Evolutionary conservation across 1,284 basidiomycete genomes (phyloP).

Genomic region (Sanghuangporus sanghuang): DNA sequence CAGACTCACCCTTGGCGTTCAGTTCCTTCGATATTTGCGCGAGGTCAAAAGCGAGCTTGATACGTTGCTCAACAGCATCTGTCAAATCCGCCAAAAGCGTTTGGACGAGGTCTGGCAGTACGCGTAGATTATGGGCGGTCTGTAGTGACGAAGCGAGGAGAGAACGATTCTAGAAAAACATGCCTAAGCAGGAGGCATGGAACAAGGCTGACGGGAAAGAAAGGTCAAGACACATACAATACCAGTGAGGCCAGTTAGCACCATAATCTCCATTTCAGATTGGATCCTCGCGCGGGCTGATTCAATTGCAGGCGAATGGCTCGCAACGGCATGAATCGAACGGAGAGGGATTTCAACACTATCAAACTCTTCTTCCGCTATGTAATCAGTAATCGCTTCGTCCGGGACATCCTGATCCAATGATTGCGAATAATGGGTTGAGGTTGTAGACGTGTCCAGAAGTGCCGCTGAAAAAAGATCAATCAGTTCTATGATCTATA

Average conservation of each 20-base stretch:
- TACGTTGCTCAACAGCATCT: conserved; percentile 77
- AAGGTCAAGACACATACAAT: conserved; percentile 39
- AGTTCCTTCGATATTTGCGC: conserved; percentile 82
- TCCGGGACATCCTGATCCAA: background rate
- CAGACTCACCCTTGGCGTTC: conserved; percentile 64
- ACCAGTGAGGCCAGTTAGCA: conserved; percentile 68
- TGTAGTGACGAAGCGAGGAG: conserved; percentile 88
- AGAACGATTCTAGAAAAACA: conserved; percentile 84
- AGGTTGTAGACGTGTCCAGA: conserved; percentile 3
- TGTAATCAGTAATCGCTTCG: background rate
- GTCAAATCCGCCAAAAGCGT: conserved; percentile 78
- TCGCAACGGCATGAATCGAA: conserved; percentile 64
- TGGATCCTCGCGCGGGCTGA: conserved; percentile 65
- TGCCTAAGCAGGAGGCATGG: background rate
- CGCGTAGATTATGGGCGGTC: conserved; percentile 88
- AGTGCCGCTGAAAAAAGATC: conserved; percentile 6
- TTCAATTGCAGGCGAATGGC: conserved; percentile 68
- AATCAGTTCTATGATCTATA: background rate
- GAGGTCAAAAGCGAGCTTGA: conserved; percentile 81
- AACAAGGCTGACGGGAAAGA: background rate
- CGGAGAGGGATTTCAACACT: conserved; percentile 47
- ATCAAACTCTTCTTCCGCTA: background rate
- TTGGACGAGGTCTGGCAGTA: conserved; percentile 79
- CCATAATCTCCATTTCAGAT: conserved; percentile 84
- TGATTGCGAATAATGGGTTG: background rate